phyloP scores from a whole-genome alignment of 352 stramenopile species.

The Phytophthora idaei region DNA sequence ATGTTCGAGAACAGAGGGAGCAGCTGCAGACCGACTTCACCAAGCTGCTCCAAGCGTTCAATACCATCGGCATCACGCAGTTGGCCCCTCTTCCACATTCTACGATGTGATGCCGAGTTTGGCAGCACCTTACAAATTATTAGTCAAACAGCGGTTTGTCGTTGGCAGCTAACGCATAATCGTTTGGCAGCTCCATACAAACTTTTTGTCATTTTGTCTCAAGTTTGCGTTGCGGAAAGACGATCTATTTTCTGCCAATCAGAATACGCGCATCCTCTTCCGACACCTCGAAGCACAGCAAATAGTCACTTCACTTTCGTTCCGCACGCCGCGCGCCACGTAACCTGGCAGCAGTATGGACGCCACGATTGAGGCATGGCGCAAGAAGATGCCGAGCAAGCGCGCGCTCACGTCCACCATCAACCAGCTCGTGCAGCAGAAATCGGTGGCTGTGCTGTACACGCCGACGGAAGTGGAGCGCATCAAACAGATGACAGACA shows the following conservation, averaged over 20 bases:
- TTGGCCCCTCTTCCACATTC: not conserved
- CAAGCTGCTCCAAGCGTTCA: no score
- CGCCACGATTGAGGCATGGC: slow-evolving; percentile 67
- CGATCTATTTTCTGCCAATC: slow-evolving; percentile 24
- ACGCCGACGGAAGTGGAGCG: slow-evolving; percentile 73
- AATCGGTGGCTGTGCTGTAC: slow-evolving; percentile 76
- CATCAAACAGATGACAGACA: slow-evolving; percentile 75
- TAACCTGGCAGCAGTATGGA: slow-evolving; percentile 44
- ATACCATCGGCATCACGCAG: not conserved
- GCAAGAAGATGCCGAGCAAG: slow-evolving; percentile 79
- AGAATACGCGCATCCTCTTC: slow-evolving; percentile 10
- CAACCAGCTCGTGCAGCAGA: slow-evolving; percentile 82
- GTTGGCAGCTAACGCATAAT: no score
- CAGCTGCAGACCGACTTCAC: no score
- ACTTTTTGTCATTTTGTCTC: slow-evolving; percentile 3
- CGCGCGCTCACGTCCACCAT: slow-evolving; percentile 63
- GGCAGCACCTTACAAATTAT: slow-evolving; percentile 10
- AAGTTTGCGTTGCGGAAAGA: slow-evolving; percentile 12
- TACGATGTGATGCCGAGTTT: no score
- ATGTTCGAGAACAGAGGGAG: slow-evolving; percentile 11
- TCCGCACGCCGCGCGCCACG: slow-evolving; percentile 19
- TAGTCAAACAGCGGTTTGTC: not conserved
- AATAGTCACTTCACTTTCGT: slow-evolving; percentile 5
- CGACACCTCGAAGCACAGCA: slow-evolving; percentile 12
- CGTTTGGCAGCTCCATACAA: slow-evolving; percentile 9